Percentiles rank a stretch among this genome's conserved stretches.
Conservation (phyloP, 345 rosid genomes). For the Sonneratia alba region DNA sequence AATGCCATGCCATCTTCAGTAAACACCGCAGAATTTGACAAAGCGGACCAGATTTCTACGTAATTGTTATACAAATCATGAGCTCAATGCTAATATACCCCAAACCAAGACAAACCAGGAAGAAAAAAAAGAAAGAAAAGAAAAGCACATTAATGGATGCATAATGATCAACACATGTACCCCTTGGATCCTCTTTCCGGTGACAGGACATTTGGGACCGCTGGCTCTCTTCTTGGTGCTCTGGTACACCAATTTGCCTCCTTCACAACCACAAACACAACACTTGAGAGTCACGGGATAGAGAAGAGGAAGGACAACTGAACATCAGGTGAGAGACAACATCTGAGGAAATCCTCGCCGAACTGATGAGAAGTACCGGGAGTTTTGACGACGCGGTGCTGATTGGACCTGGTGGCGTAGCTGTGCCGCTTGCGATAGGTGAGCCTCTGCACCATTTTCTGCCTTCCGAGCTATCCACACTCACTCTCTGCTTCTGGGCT, state of each 20-base stretch:
- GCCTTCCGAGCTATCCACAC: background rate
- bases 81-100: background rate
- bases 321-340: background rate
- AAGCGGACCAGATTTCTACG: background rate
- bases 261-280: slow-evolving; percentile 16
- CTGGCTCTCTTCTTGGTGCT: slow-evolving; percentile 68
- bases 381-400: slow-evolving; percentile 21
- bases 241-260: slow-evolving; percentile 70
- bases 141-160: background rate
- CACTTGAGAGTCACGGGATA: background rate
- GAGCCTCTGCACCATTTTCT: slow-evolving; percentile 18
- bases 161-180: slow-evolving; percentile 23
- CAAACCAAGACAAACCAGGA: no score
- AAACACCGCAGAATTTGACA: background rate
- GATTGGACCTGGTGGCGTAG: slow-evolving; percentile 20
- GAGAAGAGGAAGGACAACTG: background rate
- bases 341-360: background rate
- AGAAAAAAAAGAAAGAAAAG: no score
- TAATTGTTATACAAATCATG: background rate
- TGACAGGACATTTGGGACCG: slow-evolving; percentile 8
- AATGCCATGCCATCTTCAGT: background rate
- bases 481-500: background rate
- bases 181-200: slow-evolving; percentile 65
- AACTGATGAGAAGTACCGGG: slow-evolving; percentile 7
- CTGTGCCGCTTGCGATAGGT: slow-evolving; percentile 22